Evolutionary conservation across 306 rosid species (phyloP).

Genomic region (Ormosia emarginata): DNA sequence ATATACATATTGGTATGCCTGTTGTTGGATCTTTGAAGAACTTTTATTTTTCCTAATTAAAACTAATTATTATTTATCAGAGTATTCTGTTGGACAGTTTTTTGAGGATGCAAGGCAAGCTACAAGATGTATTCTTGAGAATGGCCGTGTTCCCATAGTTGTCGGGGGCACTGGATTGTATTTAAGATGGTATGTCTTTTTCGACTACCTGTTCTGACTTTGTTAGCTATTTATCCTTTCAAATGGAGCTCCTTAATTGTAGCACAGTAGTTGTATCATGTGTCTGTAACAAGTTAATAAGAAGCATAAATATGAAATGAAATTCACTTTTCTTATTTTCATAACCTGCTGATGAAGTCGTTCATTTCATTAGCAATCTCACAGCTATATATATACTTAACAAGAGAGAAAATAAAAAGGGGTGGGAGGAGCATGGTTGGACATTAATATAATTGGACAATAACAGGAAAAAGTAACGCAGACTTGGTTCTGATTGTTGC

Average conservation of each 20-base stretch:
- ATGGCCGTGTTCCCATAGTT: slow-evolving; percentile 77
- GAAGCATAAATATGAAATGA: slow-evolving; percentile 4
- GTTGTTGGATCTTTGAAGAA: slow-evolving; percentile 8
- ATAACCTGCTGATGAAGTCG: background rate
- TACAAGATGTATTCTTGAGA: slow-evolving; percentile 66
- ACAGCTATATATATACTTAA: background rate
- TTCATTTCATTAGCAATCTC: slow-evolving; percentile 2
- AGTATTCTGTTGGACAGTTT: slow-evolving; percentile 89
- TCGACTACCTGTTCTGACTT: slow-evolving; percentile 6
- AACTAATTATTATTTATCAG: slow-evolving; percentile 52
- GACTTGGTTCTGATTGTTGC: slow-evolving; percentile 2
- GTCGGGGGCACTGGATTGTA: slow-evolving; percentile 96
- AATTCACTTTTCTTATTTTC: slow-evolving; percentile 9
- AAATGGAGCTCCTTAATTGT: background rate
- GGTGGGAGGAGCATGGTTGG: background rate
- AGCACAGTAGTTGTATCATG: background rate
- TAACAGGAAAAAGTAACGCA: background rate
- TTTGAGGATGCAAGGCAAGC: slow-evolving; percentile 93
- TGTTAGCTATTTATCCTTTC: slow-evolving; percentile 5
- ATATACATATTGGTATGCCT: slow-evolving; percentile 11
- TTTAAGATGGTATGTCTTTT: slow-evolving; percentile 73
- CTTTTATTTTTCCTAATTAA: slow-evolving; percentile 17
- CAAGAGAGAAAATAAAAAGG: background rate
- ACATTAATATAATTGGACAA: background rate
- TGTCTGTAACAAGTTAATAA: slow-evolving; percentile 1